Evolutionary conservation across 257 asterid genomes (phyloP), one percentile per base, ranked within the genome.

Genomic region (Rauvolfia tetraphylla): DNA sequence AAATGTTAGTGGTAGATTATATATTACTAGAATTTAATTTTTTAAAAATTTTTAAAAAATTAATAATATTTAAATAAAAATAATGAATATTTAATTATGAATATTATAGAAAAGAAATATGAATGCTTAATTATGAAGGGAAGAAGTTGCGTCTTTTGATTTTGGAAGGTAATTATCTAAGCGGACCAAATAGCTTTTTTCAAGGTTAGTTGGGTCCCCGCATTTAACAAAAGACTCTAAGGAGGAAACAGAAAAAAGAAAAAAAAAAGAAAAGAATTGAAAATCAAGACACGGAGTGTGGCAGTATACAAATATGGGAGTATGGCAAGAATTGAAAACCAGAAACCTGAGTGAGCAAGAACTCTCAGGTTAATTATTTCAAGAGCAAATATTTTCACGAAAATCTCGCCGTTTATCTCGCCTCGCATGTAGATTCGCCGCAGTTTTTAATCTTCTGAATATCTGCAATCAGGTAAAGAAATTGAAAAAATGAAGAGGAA

Each of bases 391-490:
- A 4, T 27, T 42, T 29, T 25, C 51, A 56, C 17, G 66, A 39
- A 77, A 39, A 67, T 13, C 20, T 11, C 20, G 3, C 48, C 18
- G 72, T 56, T 56, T 42, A 46, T 18, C 61, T 49, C 42, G 54
- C 13, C 27, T 44, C 68, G 58, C 66, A 62, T 72, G 74, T 72
- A 41, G 71, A 33, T 78, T 72, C 65, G 42, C 41, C 65, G 27
- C n/a, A 48, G 48, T 38, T 15, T 51, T 22, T 54, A 46, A 38
- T 68, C 22, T 29, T 62, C 77, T 15, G 42, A 44, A 27, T 34
- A 34, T 57, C 59, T 70, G 39, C 51, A 54, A 71, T 71, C 67
- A 71, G 81, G 81, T 78, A 65, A 71, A n/a, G 17, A 42, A 15
- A 14, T 6, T 0, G 11, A 0, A 22, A 75, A 48, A 46, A 4